Evolutionary conservation across 2,329 filamentous ascomycete genomes (phyloP), one percentile per base, ranked within the genome.

Genomic region (Aspergillus tanneri): DNA sequence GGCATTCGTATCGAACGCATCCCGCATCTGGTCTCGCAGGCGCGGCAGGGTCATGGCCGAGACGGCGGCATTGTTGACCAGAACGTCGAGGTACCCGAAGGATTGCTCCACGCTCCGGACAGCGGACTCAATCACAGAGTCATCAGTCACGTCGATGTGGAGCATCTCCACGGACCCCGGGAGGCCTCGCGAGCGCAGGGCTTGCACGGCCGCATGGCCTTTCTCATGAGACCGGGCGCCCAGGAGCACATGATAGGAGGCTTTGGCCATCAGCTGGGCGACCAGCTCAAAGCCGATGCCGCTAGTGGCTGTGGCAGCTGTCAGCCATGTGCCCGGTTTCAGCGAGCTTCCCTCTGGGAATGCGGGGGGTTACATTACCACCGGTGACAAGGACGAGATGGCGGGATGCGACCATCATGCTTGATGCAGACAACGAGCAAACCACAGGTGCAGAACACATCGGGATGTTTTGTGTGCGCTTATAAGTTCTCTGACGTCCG

Each of bases 181-280:
- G 46, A 62, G 53, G 4, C 61, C 58, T 6, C 57, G 58, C 19
- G 54, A 54, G 12, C 56, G 50, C 46, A 66, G 55, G n/a, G 66
- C 47, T 28, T 68, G 56, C 11, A 67, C 47, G 5, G 65, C 63
- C 14, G 53, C 55, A 39, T 66, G 51, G 32, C 61, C 66, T 49
- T 71, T 72, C 24, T 59, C 48, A 4, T 49, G 46, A 14, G 53
- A 64, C 30, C 69, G 66, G 3, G 65, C 59, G 14, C 64, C 64
- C 45, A 70, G 60, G n/a, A 71, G 58, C 40, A 71, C 60, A 47
- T 72, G 67, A 52, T 67, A 66, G 36, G 64, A 61, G 2, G 55
- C 59, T 7, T 54, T 50, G 16, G 58, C 56, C 5, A 71, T 52
- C 27, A 63, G 54, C 14, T 63, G 55, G 3, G 64, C 48, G 16